Evolutionary conservation across 257 asterid species (phyloP).

Genomic region (Jacaranda mimosifolia): DNA sequence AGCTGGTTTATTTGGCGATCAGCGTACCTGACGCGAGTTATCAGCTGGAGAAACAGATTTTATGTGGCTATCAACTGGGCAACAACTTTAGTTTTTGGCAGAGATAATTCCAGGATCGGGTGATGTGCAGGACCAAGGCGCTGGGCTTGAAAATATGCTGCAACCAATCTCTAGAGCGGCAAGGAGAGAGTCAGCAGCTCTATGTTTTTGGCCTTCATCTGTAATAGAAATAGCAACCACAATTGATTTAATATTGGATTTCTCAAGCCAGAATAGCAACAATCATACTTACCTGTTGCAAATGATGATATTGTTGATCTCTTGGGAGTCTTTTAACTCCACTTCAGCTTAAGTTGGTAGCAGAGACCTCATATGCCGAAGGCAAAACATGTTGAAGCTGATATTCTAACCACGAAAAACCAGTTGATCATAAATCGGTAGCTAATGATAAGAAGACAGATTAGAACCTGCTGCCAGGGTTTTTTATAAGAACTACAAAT

Average conservation of each 20-base stretch:
- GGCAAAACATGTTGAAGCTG: too few species aligned
- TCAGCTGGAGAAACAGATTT: slow-evolving; percentile 94
- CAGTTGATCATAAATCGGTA: too few species aligned
- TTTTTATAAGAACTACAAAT: background rate
- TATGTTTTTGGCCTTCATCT: background rate
- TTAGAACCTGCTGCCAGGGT: background rate
- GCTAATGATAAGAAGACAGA: too few species aligned
- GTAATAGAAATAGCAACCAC: background rate
- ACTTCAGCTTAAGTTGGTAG: too few species aligned
- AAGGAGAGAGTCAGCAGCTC: background rate
- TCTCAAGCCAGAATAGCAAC: background rate
- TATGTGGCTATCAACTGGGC: slow-evolving; percentile 92
- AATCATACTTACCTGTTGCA: background rate
- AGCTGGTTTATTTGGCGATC: slow-evolving; percentile 94
- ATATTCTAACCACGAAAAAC: too few species aligned
- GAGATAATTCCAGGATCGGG: slow-evolving; percentile 82
- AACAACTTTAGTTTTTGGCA: slow-evolving; percentile 81
- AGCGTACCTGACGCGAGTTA: slow-evolving; percentile 81
- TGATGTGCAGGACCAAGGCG: background rate
- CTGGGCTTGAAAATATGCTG: background rate
- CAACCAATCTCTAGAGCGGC: background rate
- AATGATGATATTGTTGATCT: background rate
- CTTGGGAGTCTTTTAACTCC: too few species aligned
- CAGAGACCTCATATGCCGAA: too few species aligned
- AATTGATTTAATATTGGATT: background rate